Percentiles rank a stretch among this genome's conserved stretches.
Conservation (phyloP, 2,329 filamentous ascomycete species). For the Ophiognomonia clavigignenti-juglandacearum region DNA sequence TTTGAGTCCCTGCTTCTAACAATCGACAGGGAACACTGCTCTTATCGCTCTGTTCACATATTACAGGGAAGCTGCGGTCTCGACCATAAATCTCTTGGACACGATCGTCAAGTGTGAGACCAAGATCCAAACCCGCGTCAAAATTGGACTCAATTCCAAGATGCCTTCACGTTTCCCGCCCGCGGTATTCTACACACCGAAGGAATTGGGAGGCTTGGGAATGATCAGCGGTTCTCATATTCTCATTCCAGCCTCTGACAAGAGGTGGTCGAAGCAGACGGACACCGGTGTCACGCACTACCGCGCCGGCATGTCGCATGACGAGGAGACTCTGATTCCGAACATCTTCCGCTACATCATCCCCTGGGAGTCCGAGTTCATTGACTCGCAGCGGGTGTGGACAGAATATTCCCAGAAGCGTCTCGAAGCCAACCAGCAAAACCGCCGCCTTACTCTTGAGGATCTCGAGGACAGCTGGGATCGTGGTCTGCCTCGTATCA, state of each 20-base stretch:
- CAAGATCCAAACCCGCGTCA: slow-evolving; percentile 97
- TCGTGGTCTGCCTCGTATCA: slow-evolving; percentile 93
- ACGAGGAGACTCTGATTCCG: slow-evolving; percentile 94
- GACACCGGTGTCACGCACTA: slow-evolving; percentile 97
- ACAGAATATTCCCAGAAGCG: slow-evolving; percentile 99
- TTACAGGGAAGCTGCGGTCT: slow-evolving; percentile 95
- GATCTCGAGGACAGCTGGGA: slow-evolving; percentile 99
- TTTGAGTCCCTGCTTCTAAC: too few species aligned
- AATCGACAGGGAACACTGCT: too few species aligned
- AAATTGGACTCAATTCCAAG: slow-evolving; percentile 98
- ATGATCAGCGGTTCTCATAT: slow-evolving; percentile 99
- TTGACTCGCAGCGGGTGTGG: slow-evolving; percentile 98
- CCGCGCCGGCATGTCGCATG: slow-evolving; percentile 94
- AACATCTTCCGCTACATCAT: slow-evolving; percentile 99
- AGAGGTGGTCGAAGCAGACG: slow-evolving; percentile 97
- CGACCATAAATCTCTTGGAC: slow-evolving; percentile 87
- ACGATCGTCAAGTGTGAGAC: slow-evolving; percentile 99
- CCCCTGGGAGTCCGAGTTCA: slow-evolving; percentile 98
- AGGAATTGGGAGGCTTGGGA: slow-evolving; percentile 91
- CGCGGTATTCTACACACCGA: slow-evolving; percentile 97
- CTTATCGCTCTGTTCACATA: slow-evolving; percentile 97
- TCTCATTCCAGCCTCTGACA: slow-evolving; percentile 93
- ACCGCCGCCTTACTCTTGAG: slow-evolving; percentile 87
- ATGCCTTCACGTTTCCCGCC: slow-evolving; percentile 99
- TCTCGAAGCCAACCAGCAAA: slow-evolving; percentile 94